These are phyloP conservation scores for Biscogniauxia mediterranea DNA, from an alignment of 2,329 filamentous ascomycete species.

Conservation along the genomic window DNA sequence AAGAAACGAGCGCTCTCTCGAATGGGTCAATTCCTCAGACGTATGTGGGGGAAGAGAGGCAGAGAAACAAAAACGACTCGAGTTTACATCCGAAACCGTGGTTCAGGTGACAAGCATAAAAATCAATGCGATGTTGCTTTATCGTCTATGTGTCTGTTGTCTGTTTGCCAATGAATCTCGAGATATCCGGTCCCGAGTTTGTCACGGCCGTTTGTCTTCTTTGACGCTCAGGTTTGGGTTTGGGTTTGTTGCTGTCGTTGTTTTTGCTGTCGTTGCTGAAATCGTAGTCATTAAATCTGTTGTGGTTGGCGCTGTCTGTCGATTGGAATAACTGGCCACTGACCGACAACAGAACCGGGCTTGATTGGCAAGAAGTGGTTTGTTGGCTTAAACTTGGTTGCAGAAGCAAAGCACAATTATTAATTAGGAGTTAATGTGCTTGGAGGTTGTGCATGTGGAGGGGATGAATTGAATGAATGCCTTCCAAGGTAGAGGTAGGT, in stretches of 20 bases:
- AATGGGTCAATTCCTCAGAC: constrained; percentile 5
- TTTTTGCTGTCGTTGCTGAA: background rate
- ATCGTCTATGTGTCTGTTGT: background rate
- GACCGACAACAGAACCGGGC: too few species aligned
- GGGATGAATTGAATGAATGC: background rate
- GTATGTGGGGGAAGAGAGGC: constrained; percentile 9
- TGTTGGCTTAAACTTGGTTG: background rate
- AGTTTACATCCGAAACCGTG: constrained; percentile 27
- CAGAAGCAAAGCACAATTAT: background rate
- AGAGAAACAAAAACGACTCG: constrained; percentile 22
- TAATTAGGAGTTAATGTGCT: background rate
- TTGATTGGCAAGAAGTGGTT: background rate
- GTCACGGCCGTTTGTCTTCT: too few species aligned
- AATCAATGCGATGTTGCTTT: constrained; percentile 8
- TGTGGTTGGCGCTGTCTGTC: too few species aligned
- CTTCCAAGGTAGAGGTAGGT: background rate
- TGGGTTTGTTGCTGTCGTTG: background rate
- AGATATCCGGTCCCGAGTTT: constrained; percentile 4
- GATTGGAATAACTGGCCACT: too few species aligned
- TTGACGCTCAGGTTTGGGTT: too few species aligned
- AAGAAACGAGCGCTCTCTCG: constrained; percentile 2
- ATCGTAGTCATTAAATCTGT: too few species aligned
- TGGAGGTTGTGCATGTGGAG: background rate
- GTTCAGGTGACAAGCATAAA: constrained; percentile 9
- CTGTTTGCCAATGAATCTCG: constrained; percentile 4